Percentiles rank a stretch among this genome's conserved stretches.
These are phyloP conservation scores for Dendrobium huoshanense DNA, from an alignment of 106 monocot species.

Conservation along the genomic window DNA sequence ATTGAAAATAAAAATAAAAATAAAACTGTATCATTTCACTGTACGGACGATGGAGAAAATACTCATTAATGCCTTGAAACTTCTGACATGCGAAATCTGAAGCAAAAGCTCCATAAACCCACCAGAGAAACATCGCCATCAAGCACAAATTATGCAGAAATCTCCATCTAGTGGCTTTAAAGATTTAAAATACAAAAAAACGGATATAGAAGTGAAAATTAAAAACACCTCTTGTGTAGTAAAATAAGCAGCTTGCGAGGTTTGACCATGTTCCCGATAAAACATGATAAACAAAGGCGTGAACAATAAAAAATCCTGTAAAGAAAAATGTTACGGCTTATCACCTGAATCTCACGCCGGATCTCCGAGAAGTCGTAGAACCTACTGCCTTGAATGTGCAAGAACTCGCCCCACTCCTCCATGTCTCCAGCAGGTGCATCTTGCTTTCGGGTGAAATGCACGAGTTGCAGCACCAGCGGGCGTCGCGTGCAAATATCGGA, in stretches of 20 bases:
- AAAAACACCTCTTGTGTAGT: not conserved
- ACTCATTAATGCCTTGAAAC: not conserved
- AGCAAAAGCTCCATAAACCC: not conserved
- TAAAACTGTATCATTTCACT: not conserved
- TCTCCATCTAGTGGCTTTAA: not conserved
- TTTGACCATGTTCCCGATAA: not conserved
- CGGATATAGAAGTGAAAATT: not conserved
- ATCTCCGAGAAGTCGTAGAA: conserved; percentile 73
- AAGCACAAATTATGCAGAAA: not conserved
- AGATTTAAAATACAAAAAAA: not conserved
- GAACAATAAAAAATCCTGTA: not conserved
- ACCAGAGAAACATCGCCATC: not conserved
- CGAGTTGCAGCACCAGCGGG: conserved; percentile 88
- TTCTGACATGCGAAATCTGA: not conserved
- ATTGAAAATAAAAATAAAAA: too few species aligned
- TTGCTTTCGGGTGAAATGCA: conserved; percentile 21
- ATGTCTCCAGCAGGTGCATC: conserved; percentile 3
- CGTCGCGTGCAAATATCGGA: conserved; percentile 76
- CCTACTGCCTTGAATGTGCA: conserved; percentile 60
- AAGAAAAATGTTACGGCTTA: not conserved
- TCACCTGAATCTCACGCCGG: conserved; percentile 77
- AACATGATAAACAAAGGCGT: not conserved
- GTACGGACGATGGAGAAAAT: not conserved
- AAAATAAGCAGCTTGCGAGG: not conserved
- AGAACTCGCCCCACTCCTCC: conserved; percentile 80